Percentiles rank a stretch among this genome's conserved stretches.
phyloP scores from a whole-genome alignment of 1,139 yeast species.

The Pichia sp. region DNA sequence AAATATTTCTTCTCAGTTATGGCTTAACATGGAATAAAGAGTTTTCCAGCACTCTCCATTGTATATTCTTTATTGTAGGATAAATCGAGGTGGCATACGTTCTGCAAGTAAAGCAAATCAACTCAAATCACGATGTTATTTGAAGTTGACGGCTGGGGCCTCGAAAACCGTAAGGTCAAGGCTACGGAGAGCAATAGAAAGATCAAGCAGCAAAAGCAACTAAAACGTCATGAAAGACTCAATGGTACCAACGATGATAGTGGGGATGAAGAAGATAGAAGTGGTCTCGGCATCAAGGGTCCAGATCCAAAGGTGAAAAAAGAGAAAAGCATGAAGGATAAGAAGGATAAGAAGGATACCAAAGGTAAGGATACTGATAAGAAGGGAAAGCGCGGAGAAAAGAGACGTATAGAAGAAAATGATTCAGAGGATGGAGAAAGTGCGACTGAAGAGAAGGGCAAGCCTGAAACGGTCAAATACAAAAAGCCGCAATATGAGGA shows the following conservation, averaged over 20 bases:
- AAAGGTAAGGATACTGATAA: background rate
- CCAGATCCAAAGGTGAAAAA: background rate
- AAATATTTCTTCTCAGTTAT: no score
- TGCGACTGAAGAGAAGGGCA: no score
- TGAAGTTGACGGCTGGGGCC: slow-evolving; percentile 77
- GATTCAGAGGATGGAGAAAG: slow-evolving; percentile 2
- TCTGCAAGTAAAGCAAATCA: no score
- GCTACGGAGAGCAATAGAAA: slow-evolving; percentile 7
- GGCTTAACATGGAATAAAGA: no score
- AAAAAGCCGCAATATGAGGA: slow-evolving; percentile 9
- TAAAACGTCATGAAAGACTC: slow-evolving; percentile 5
- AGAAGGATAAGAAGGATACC: slow-evolving; percentile 9
- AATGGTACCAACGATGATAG: background rate
- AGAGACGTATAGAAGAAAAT: slow-evolving; percentile 1
- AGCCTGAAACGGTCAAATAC: slow-evolving; percentile 7
- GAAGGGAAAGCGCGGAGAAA: background rate
- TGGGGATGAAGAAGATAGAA: slow-evolving; percentile 1
- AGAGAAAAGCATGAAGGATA: background rate
- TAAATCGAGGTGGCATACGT: no score
- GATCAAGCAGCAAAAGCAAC: slow-evolving; percentile 6
- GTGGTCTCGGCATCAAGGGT: background rate
- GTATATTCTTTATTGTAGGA: no score
- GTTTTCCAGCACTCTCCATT: no score
- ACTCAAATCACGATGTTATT: slow-evolving; percentile 56
- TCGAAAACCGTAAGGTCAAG: slow-evolving; percentile 44